Evolutionary conservation across 192 early-diverging fungal genomes (phyloP), one percentile per base, ranked within the genome.

Genomic region (Coemansia sp.): DNA sequence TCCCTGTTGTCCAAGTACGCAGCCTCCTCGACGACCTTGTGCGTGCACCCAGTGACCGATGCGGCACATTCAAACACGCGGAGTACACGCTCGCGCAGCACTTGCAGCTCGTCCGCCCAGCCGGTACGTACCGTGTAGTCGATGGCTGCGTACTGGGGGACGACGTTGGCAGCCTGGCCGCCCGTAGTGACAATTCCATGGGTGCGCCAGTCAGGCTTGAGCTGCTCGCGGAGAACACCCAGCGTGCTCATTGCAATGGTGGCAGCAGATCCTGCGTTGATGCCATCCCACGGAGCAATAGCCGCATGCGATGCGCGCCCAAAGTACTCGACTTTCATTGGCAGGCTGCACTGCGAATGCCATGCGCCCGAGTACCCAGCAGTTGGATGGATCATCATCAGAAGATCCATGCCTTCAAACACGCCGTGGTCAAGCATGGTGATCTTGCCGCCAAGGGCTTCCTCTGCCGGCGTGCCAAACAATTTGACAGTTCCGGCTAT

Each of bases 341-440:
- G 84, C 59, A 26, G 78, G 74, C 45, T 87, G 61, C 63, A 84
- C 70, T 36, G 60, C 58, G 73, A 86, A 33, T 66, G 87, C 57
- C 86, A 76, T 51, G 78, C 43, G 64, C 88, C 84, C 21, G 64
- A 46, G 60, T 83, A 68, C 46, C 80, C 85, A 75, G 73, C 36
- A n/a, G 86, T 69, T 21, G 94, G 93, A 78, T 95, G 94, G 41
- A 89, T 70, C 92, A 95, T 95, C 80, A 95, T 70, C 63, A 90
- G 87, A 10, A 89, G 72, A 64, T 92, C 91, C 34, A 87, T 69
- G 67, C 85, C 85, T 33, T 91, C 81, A 78, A 94, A 93, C 6
- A 88, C 89, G 2, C 90, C 89, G 9, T 78, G 70, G 35, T 92
- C 64, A 30, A 90, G 81, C 67, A 95, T 77, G 3, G 72, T 68